Conservation (phyloP, 148 eudicot species). For the Amaranthus cruentus region DNA sequence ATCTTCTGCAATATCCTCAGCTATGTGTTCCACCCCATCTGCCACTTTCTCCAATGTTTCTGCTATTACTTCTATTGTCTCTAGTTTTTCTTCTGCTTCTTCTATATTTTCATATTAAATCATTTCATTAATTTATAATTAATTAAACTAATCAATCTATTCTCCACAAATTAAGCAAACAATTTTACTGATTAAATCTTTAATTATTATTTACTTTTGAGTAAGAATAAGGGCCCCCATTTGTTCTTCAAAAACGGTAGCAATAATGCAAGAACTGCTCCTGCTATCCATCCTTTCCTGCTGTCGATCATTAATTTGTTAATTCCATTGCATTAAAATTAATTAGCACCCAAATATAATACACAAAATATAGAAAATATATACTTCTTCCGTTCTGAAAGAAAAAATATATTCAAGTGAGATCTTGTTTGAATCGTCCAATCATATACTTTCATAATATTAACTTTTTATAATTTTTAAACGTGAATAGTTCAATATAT, state of each 20-base stretch:
- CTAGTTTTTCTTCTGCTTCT: slow-evolving; percentile 31
- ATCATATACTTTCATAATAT: no score
- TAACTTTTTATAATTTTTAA: no score
- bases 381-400: no score
- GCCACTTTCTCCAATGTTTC: slow-evolving; percentile 44
- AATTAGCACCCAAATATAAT: no score
- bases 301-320: background rate
- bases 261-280: slow-evolving; percentile 14
- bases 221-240: slow-evolving; percentile 24
- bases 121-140: background rate
- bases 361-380: no score
- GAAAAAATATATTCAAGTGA: no score
- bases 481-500: no score
- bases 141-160: background rate
- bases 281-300: slow-evolving; percentile 32
- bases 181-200: background rate
- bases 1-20: slow-evolving; percentile 28
- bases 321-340: no score
- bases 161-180: no score
- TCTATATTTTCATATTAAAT: slow-evolving; percentile 14
- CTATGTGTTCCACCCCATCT: slow-evolving; percentile 37
- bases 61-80: slow-evolving; percentile 25
- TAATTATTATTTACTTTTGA: slow-evolving; percentile 12
- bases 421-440: no score
- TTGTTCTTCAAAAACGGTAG: slow-evolving; percentile 29